Conservation (phyloP, 192 early-diverging fungal genomes). For the Anaeromyces robustus region DNA sequence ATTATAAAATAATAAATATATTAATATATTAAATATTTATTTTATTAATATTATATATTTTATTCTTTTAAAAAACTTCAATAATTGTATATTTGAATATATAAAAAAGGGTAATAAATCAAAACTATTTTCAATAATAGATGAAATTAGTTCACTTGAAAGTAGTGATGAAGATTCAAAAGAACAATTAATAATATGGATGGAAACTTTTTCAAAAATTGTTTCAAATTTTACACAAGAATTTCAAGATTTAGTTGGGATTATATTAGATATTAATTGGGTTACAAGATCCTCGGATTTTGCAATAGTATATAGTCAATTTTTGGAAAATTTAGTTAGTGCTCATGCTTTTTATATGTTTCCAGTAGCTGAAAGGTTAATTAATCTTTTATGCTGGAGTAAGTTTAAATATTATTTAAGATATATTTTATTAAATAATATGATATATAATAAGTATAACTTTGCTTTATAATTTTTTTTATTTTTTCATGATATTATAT, state of each 20-base stretch:
- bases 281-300: slow-evolving; percentile 10
- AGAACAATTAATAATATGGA: neutral
- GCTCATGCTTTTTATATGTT: slow-evolving; percentile 52
- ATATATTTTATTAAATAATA: too few species aligned
- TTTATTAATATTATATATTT: too few species aligned
- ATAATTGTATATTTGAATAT: too few species aligned
- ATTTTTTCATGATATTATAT: too few species aligned
- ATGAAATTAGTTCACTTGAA: neutral
- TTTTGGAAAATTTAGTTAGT: slow-evolving; percentile 57
- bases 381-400: slow-evolving; percentile 33
- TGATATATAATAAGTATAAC: too few species aligned
- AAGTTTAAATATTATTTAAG: slow-evolving; percentile 4
- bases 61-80: too few species aligned
- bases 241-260: neutral
- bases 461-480: too few species aligned
- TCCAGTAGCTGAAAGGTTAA: slow-evolving; percentile 40
- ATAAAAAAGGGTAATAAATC: neutral
- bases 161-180: neutral
- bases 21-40: too few species aligned
- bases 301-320: slow-evolving; percentile 34
- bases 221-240: neutral
- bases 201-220: neutral
- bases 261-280: neutral
- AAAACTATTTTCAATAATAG: neutral
- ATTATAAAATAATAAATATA: too few species aligned